These are phyloP conservation scores for Magnolia kwangsiensis DNA, from an alignment of 164 flowering plant genomes.

Conservation along the genomic window DNA sequence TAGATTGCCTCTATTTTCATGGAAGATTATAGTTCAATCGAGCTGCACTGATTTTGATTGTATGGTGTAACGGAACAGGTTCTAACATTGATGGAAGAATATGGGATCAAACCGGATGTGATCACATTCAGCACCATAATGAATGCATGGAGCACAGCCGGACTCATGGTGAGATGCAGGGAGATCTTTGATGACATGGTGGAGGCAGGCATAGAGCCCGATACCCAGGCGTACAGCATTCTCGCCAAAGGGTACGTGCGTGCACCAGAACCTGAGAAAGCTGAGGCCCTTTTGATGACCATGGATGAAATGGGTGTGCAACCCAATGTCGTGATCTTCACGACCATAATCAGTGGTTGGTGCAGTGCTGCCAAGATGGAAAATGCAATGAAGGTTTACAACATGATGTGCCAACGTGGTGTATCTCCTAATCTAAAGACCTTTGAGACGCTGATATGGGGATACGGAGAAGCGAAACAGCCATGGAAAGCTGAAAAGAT, in stretches of 20 bases:
- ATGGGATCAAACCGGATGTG: constrained; percentile 84
- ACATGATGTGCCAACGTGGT: constrained; percentile 57
- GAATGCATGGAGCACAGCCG: constrained; percentile 88
- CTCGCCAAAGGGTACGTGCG: constrained; percentile 93
- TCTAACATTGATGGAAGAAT: constrained; percentile 73
- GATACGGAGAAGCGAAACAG: constrained; percentile 77
- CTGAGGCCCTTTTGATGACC: constrained; percentile 55
- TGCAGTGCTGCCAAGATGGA: constrained; percentile 84
- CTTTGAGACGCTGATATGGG: constrained; percentile 92
- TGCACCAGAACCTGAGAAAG: constrained; percentile 73
- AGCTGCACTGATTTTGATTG: neutral
- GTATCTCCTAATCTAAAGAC: constrained; percentile 78
- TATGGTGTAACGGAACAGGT: constrained; percentile 38
- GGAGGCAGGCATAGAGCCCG: constrained; percentile 72
- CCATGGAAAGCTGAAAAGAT: constrained; percentile 93
- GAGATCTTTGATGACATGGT: constrained; percentile 55
- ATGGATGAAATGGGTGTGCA: constrained; percentile 47
- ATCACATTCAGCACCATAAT: constrained; percentile 92
- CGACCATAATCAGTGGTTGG: constrained; percentile 93
- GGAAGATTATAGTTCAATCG: neutral
- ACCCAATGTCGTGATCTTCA: constrained; percentile 89
- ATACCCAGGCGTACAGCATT: constrained; percentile 77
- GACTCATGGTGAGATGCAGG: constrained; percentile 77
- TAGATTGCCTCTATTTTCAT: neutral
- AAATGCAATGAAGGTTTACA: constrained; percentile 46